Percentiles rank a stretch among this genome's conserved stretches.
Evolutionary conservation across 2,329 filamentous ascomycete species (phyloP).

Genomic region (Sporothrix euskadiensis): DNA sequence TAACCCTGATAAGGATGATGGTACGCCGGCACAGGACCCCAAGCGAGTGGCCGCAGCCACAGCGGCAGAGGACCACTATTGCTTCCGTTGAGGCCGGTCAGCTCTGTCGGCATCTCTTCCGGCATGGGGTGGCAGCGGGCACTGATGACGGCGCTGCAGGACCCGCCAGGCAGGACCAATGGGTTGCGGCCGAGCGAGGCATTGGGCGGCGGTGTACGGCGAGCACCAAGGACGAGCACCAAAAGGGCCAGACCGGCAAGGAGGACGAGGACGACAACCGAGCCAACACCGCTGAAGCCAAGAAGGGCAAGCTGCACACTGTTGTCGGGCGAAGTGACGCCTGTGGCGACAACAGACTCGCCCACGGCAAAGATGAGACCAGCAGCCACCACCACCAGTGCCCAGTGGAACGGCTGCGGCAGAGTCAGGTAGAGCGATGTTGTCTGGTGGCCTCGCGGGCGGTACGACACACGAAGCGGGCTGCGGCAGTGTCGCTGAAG

Average conservation of each 20-base stretch:
- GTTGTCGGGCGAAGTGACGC: slow-evolving; percentile 25
- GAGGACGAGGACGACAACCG: slow-evolving; percentile 46
- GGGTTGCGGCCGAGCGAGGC: slow-evolving; percentile 45
- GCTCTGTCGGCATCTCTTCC: slow-evolving; percentile 31
- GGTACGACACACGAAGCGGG: slow-evolving; percentile 49
- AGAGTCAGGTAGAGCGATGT: slow-evolving; percentile 54
- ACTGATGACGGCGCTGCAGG: slow-evolving; percentile 55
- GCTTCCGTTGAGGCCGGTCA: slow-evolving; percentile 31
- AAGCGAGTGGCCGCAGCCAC: slow-evolving; percentile 44
- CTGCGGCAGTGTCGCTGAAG: slow-evolving; percentile 34
- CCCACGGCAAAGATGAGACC: slow-evolving; percentile 50
- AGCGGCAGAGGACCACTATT: slow-evolving; percentile 34
- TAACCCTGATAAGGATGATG: slow-evolving; percentile 37
- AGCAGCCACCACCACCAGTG: slow-evolving; percentile 48
- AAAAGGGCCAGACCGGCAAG: slow-evolving; percentile 42
- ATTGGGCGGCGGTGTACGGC: slow-evolving; percentile 42
- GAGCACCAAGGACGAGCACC: slow-evolving; percentile 45
- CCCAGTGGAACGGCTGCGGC: slow-evolving; percentile 49
- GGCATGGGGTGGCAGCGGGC: slow-evolving; percentile 49
- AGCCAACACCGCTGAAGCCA: slow-evolving; percentile 47
- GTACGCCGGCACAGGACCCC: slow-evolving; percentile 46
- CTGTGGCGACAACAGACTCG: slow-evolving; percentile 45
- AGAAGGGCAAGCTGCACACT: slow-evolving; percentile 39
- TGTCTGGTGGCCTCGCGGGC: slow-evolving; percentile 48
- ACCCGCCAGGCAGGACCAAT: slow-evolving; percentile 49